Evolutionary conservation across 2,329 filamentous ascomycete species (phyloP).

Genomic region (Phaeoacremonium minimum): DNA sequence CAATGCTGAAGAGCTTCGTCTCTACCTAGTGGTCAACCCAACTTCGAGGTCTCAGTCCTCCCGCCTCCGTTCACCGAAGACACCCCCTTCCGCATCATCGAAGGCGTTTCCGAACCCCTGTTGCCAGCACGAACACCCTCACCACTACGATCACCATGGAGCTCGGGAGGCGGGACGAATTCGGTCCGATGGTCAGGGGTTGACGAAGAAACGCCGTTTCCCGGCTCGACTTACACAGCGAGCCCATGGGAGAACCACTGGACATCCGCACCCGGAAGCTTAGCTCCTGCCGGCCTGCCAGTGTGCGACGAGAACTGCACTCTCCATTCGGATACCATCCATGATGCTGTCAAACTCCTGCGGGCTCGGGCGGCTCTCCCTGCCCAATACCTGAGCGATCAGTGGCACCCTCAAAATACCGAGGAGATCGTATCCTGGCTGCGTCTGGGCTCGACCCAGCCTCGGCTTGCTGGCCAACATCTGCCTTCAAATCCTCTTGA

Average conservation of each 20-base stretch:
- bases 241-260: slow-evolving; percentile 13
- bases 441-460: slow-evolving; percentile 16
- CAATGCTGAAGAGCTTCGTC: neutral
- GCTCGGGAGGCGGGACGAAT: slow-evolving; percentile 2
- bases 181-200: slow-evolving; percentile 15
- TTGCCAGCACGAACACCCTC: slow-evolving; percentile 2
- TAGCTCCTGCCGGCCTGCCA: neutral
- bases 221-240: slow-evolving; percentile 3
- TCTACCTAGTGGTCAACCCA: slow-evolving; percentile 8
- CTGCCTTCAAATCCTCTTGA: slow-evolving; percentile 15
- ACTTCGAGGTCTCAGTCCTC: slow-evolving; percentile 16
- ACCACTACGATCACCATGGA: slow-evolving; percentile 5
- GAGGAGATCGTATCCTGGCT: slow-evolving; percentile 15
- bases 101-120: slow-evolving; percentile 12
- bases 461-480: neutral
- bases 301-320: slow-evolving; percentile 17
- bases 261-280: neutral
- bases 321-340: slow-evolving; percentile 18
- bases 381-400: slow-evolving; percentile 9
- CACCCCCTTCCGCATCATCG: slow-evolving; percentile 6
- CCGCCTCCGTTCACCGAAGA: slow-evolving; percentile 7
- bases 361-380: slow-evolving; percentile 14
- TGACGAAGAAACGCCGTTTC: slow-evolving; percentile 13
- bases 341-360: slow-evolving; percentile 22
- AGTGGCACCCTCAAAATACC: slow-evolving; percentile 7